Evolutionary conservation across 2,329 filamentous ascomycete species (phyloP).

Genomic region (Aspergillus vadensis): DNA sequence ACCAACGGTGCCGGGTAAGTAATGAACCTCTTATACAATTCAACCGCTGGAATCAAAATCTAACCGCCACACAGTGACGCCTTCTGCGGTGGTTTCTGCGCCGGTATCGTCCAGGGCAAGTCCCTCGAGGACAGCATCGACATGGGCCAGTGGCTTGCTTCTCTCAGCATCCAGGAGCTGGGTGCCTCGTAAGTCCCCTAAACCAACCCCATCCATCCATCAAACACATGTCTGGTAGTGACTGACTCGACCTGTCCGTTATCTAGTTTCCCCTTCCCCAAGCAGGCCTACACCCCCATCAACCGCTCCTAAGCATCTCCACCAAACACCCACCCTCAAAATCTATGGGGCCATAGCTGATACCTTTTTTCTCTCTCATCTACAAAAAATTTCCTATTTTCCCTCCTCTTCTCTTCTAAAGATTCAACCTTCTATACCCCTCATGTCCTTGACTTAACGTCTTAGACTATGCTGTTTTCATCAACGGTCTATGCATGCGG

Average conservation of each 20-base stretch:
- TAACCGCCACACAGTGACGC: conserved; percentile 65
- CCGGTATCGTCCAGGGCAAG: conserved; percentile 85
- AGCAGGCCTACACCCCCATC: conserved; percentile 69
- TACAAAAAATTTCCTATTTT: conserved; percentile 23
- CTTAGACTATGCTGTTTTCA: conserved; percentile 27
- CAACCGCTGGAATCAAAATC: background rate
- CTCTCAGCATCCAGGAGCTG: conserved; percentile 89
- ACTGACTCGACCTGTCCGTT: conserved; percentile 21
- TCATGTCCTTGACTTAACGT: conserved; percentile 31
- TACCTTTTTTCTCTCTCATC: background rate
- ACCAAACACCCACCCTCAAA: background rate
- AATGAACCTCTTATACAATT: no score
- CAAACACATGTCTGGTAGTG: background rate
- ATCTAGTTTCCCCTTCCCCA: conserved; percentile 75
- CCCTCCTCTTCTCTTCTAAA: conserved; percentile 22
- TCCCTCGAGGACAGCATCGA: conserved; percentile 76
- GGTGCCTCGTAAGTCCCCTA: conserved; percentile 82
- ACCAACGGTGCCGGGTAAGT: conserved; percentile 84
- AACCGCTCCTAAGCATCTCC: conserved; percentile 28
- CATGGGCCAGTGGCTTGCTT: conserved; percentile 95
- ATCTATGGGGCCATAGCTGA: background rate
- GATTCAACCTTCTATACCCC: conserved; percentile 49
- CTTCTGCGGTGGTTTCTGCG: conserved; percentile 91
- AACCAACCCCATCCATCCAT: no score
- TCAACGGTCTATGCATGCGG: conserved; percentile 1